Base-by-base conservation (phyloP, 768 basidiomycete genomes). In the Lactifluus piperatus region DNA sequence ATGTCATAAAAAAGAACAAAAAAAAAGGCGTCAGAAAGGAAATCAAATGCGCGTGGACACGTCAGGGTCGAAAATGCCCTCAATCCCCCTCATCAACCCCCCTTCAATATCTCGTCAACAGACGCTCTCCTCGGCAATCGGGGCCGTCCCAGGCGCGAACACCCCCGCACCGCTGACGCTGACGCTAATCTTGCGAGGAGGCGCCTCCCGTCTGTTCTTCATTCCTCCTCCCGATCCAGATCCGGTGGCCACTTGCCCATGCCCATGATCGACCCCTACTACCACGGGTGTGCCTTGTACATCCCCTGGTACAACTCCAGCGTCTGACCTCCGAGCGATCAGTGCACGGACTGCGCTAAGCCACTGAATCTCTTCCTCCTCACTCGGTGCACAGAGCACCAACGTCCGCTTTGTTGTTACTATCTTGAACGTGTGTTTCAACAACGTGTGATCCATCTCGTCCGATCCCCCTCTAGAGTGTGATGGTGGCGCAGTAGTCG, bases 321-420 rank as follows among this genome's bases (percentile, higher is more conserved):
- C 69, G 41, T 69, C 71, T 47, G 72, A 68, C 65, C 91, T 76
- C 54, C 90, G 77, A 20, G 88, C 87, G 62, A 98, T 87, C 68
- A 99, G 78, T 60, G 93, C 93, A 51, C 93, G 85, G 39, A 98
- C 83, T 10, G 95, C 93, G 51, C 94, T 93, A 48, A 99, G 76
- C 97, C 97, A 99, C 71, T 88, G 91, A 71, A 98, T 94, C 74
- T 98, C 97, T 66, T 98, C 95, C 66, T 97, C 97, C 71, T 99
- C 97, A 58, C 81, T 86, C 16, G 97, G 95, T 7, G 97, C 97
- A 67, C 94, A 97, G 26, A 98, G 76, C 54, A 95, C 71, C 58
- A 93, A 75, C 18, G 90, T 88, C 60, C 92, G 83, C 71, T 95
- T 94, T 54, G 95, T 94, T 37, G 94, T 97, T 65, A 98, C 86